Base-by-base conservation (phyloP, 2,329 filamentous ascomycete species). In the Fusarium sororula region DNA sequence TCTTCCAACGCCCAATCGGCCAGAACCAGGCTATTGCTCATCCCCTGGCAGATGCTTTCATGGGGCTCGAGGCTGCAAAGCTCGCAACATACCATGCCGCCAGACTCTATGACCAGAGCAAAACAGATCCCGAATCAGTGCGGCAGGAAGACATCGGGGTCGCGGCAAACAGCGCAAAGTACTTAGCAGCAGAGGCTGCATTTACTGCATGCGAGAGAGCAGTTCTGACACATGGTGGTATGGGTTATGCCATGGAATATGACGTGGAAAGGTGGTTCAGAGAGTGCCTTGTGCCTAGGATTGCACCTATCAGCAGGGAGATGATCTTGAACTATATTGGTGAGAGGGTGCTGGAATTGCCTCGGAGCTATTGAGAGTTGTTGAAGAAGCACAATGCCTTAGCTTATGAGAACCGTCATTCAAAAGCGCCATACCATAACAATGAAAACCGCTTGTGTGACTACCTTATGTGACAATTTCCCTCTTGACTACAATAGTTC, bases 251-350 rank as follows among this genome's bases (percentile, higher is more conserved):
- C 1, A 83, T 85, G 47, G 89, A 91, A 76, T 92, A 91, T 77
- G 89, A 92, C 78, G 90, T 92, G 11, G 90, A 92, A 79, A 83
- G 90, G 51, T 92, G 89, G 81, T 84, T 92, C 63, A 82, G 90
- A 17, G 90, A 92, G 79, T 89, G 88, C 57, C 84, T 92, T 64
- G 88, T 92, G 39, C 90, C 90, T 4, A 82, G 90, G 13, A 90
- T 93, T 57, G 90, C 90, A 15, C 90, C 90, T 0, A 86, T 92
- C 0, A 91, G 88, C 64, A 80, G 90, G 70, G 92, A 94, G 83
- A 94, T 94, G 92, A 93, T 94, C 58, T 83, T 93, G 84, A 94
- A 94, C 75, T 94, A 90, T 79, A 87, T 94, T n/a, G 86, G 88
- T 7, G 92, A 94, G 79, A 93, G 89, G 82, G 91, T 89, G 0